Evolutionary conservation across 441 rosid genomes (phyloP).

Genomic region (Gossypium davidsonii): DNA sequence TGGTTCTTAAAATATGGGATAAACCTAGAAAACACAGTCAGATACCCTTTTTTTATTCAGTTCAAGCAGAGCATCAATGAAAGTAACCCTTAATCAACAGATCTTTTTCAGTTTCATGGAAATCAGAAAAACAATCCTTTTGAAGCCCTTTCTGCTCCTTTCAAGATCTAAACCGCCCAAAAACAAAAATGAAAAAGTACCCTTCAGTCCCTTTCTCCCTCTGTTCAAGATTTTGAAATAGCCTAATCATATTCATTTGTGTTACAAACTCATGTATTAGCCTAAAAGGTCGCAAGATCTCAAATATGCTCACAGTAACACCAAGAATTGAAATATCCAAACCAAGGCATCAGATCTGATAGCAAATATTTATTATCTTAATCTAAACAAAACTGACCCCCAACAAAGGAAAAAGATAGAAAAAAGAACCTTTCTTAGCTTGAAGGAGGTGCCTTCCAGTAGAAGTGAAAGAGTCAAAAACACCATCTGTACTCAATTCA

Average conservation of each 20-base stretch:
- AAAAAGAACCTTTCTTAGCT: slow-evolving; percentile 39
- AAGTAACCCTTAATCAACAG: not conserved
- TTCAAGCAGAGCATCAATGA: not conserved
- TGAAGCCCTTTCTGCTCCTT: not conserved
- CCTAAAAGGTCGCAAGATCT: not conserved
- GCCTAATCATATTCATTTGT: not conserved
- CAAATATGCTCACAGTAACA: not conserved
- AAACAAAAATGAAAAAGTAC: not conserved
- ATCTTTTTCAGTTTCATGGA: not conserved
- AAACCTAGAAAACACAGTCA: not conserved
- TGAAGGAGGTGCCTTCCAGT: slow-evolving; percentile 47
- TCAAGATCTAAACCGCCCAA: not conserved
- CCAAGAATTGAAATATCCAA: not conserved
- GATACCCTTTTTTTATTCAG: not conserved
- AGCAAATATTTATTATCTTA: not conserved
- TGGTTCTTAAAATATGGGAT: not conserved
- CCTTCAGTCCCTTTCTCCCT: not conserved
- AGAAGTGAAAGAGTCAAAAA: slow-evolving; percentile 29
- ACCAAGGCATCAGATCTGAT: slow-evolving; percentile 8
- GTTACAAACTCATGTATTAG: not conserved
- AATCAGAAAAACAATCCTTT: not conserved
- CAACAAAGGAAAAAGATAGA: not conserved
- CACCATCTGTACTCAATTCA: slow-evolving; percentile 35
- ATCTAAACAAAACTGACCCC: not conserved
- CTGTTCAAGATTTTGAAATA: not conserved